Base-by-base conservation (phyloP, 768 basidiomycete genomes). In the Collybiopsis confluens region DNA sequence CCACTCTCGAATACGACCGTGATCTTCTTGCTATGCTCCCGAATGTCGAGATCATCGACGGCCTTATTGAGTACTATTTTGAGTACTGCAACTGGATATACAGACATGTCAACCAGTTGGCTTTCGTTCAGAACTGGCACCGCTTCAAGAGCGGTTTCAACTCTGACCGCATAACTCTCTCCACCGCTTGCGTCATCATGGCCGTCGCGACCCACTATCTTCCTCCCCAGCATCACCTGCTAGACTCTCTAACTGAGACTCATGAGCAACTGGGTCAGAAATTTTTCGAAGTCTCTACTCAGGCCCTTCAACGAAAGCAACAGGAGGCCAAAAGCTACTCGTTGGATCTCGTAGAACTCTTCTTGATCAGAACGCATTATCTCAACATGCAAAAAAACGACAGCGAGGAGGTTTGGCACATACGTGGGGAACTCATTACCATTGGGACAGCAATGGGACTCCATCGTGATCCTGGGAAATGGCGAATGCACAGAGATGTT, bases 81-180 rank as follows among this genome's bases (percentile, higher is more conserved):
- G 86, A 89, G 59, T 88, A 88, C 63, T 90, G 88, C 77, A 90
- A 88, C 67, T 92, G 90, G 90, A 82, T 91, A 49, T 89, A 90
- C 68, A 83, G 87, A 37, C 85, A 89, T 63, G 79, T 92, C 55
- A 85, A 90, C 66, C 77, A 83, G 51, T 54, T 70, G 1, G 72
- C 81, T 13, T 88, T 92, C 64, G 68, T 70, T 10, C 68, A 73
- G 24, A 82, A 83, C 20, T 92, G 89, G 90, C 74, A 79, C 27
- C 81, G 81, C 26, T 91, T 86, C 74, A 91, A 90, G 65, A 76
- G 70, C 30, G 88, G 87, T 30, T 64, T 71, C 38, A 79, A 74
- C 30, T 74, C 83, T 11, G 88, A 89, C 64, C 84, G 88, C 54
- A 65, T 88, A 57, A 76, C 82, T 45, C 76, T 92, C 40, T 80